Evolutionary conservation across 352 stramenopile species (phyloP).

Genomic region (Phytopythium mirpurense): DNA sequence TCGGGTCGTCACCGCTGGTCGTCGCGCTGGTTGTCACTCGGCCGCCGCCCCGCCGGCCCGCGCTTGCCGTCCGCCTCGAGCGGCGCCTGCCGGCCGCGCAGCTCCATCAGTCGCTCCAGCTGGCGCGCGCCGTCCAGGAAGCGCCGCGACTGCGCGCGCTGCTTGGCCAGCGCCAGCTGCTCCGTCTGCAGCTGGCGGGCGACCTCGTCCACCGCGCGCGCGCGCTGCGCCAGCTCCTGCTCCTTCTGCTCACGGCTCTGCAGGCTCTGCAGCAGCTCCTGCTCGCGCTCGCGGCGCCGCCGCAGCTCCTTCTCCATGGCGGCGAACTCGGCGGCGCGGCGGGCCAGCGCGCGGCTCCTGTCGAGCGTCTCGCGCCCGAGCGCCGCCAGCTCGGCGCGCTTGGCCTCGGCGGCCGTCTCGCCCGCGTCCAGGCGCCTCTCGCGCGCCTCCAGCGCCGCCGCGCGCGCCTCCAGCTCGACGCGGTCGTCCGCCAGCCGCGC

Average conservation of each 20-base stretch:
- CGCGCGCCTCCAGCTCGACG: constrained; percentile 39
- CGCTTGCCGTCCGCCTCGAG: neutral
- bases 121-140: constrained; percentile 66
- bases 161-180: constrained; percentile 57
- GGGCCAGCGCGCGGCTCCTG: constrained; percentile 39
- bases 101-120: constrained; percentile 52
- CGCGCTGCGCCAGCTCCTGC: constrained; percentile 35
- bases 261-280: constrained; percentile 23
- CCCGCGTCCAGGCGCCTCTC: constrained; percentile 38
- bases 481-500: constrained; percentile 61
- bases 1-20: constrained; percentile 9
- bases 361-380: constrained; percentile 65
- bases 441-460: constrained; percentile 46
- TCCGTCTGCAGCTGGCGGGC: constrained; percentile 61
- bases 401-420: constrained; percentile 37
- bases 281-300: constrained; percentile 31
- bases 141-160: constrained; percentile 71
- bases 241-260: constrained; percentile 26
- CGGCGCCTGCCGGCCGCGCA: constrained; percentile 31
- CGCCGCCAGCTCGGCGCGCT: constrained; percentile 44
- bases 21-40: constrained; percentile 16
- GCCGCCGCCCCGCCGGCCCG: neutral
- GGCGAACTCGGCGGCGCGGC: constrained; percentile 27
- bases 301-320: constrained; percentile 35
- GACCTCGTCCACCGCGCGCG: constrained; percentile 43